A percentile compares a stretch with the other conserved stretches of the same genome.
phyloP scores from a whole-genome alignment of 192 early-diverging fungal genomes.

The Coemansia sp. region DNA sequence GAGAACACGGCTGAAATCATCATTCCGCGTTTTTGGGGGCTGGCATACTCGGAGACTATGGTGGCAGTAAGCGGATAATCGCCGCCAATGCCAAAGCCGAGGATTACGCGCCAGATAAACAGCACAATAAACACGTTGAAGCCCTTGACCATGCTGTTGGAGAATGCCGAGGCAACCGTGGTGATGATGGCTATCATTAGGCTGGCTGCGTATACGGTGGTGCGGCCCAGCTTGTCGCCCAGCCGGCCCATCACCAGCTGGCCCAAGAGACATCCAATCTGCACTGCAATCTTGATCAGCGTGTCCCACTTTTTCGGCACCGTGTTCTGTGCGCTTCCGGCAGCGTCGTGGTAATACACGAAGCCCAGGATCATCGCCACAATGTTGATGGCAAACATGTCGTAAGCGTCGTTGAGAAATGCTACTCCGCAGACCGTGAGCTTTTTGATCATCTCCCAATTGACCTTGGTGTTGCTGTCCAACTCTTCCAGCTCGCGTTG shows the following conservation, averaged over 20 bases:
- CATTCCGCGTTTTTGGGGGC: slow-evolving; percentile 75
- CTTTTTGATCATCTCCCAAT: slow-evolving; percentile 74
- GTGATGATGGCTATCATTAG: slow-evolving; percentile 88
- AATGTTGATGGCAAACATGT: slow-evolving; percentile 91
- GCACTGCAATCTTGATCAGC: slow-evolving; percentile 83
- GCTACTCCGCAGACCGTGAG: slow-evolving; percentile 73
- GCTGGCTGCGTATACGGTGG: slow-evolving; percentile 83
- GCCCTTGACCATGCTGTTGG: slow-evolving; percentile 65
- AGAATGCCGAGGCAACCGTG: slow-evolving; percentile 76
- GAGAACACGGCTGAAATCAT: slow-evolving; percentile 90
- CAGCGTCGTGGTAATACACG: slow-evolving; percentile 58
- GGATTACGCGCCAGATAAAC: slow-evolving; percentile 85
- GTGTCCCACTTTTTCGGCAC: slow-evolving; percentile 73
- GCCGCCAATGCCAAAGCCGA: slow-evolving; percentile 92
- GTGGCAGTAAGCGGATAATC: slow-evolving; percentile 94
- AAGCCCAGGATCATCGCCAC: slow-evolving; percentile 84
- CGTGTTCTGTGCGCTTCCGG: slow-evolving; percentile 44
- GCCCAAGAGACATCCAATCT: slow-evolving; percentile 87
- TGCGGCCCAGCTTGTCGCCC: slow-evolving; percentile 87
- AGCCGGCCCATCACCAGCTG: slow-evolving; percentile 86
- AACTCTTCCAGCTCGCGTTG: slow-evolving; percentile 47
- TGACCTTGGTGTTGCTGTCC: slow-evolving; percentile 61
- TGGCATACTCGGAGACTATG: slow-evolving; percentile 90
- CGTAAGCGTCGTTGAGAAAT: slow-evolving; percentile 95
- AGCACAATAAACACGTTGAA: slow-evolving; percentile 69